Evolutionary conservation across 1,139 yeast genomes (phyloP).

Genomic region (Chernovozyma sophiae-reginae): DNA sequence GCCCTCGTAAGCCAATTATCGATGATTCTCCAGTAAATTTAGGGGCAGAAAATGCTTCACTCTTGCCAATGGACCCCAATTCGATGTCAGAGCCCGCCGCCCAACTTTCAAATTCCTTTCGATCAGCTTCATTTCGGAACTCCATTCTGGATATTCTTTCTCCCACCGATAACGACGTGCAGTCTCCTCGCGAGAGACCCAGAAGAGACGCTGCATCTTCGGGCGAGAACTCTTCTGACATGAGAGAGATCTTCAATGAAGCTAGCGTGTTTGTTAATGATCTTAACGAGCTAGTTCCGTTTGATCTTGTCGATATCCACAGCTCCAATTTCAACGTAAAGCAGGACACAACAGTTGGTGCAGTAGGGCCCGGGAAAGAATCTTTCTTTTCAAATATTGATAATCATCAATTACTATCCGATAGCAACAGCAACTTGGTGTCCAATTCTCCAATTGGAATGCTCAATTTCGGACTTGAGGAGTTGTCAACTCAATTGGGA

Average conservation of each 20-base stretch:
- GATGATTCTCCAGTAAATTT: no score
- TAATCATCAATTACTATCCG: no score
- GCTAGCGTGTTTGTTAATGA: conserved; percentile 50
- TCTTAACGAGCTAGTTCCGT: conserved; percentile 37
- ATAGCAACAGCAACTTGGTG: no score
- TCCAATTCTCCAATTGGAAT: no score
- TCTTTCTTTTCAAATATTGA: neutral
- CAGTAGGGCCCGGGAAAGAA: neutral
- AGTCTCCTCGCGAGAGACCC: conserved; percentile 5
- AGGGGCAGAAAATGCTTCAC: no score
- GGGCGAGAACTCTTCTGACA: conserved; percentile 10
- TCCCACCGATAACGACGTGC: conserved; percentile 10
- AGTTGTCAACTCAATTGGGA: neutral
- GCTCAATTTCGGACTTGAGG: conserved; percentile 1
- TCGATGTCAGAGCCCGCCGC: no score
- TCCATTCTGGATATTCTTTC: conserved; percentile 30
- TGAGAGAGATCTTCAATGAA: conserved; percentile 39
- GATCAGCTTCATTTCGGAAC: conserved; percentile 16
- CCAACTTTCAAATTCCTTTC: no score
- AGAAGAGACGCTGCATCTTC: neutral
- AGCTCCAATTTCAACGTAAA: neutral
- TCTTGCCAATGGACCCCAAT: no score
- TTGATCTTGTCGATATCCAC: conserved; percentile 11
- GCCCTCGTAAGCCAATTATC: no score
- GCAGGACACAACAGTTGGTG: no score